Evolutionary conservation across 1,139 yeast genomes (phyloP).

Genomic region (Magnusiomyces tetraspermus): DNA sequence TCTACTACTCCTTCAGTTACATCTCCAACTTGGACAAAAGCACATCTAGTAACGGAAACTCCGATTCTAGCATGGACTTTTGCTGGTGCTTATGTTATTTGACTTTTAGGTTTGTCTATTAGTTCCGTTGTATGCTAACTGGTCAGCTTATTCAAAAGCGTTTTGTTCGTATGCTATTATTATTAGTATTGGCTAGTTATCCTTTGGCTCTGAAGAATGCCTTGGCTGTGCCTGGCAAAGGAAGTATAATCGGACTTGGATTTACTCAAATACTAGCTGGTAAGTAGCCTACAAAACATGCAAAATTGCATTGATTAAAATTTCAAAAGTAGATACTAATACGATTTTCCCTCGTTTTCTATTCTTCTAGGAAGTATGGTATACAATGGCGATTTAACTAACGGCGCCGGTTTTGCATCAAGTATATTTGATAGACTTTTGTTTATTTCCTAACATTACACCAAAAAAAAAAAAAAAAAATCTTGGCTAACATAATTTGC

Average conservation of each 20-base stretch:
- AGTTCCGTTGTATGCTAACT: too few species aligned
- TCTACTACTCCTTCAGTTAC: neutral
- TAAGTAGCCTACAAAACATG: conserved; percentile 9
- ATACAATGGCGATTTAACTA: conserved; percentile 66
- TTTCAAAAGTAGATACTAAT: too few species aligned
- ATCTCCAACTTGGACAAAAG: neutral
- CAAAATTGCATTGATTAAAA: neutral
- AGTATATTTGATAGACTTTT: conserved; percentile 19
- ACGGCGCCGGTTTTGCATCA: conserved; percentile 79
- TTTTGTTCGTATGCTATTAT: too few species aligned
- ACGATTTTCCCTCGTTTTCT: neutral
- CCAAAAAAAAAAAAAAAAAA: too few species aligned
- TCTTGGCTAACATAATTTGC: conserved; percentile 5
- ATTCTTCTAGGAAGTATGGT: conserved; percentile 51
- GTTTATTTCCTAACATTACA: too few species aligned
- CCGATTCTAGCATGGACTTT: conserved; percentile 14
- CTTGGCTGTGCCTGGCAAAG: conserved; percentile 38
- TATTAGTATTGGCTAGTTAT: conserved; percentile 23
- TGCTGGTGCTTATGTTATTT: conserved; percentile 5
- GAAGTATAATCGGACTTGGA: conserved; percentile 51
- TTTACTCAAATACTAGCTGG: conserved; percentile 69
- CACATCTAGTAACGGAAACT: conserved; percentile 4
- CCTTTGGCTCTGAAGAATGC: conserved; percentile 23
- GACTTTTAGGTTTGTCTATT: neutral
- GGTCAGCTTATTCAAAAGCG: neutral